Percentiles rank a stretch among this genome's conserved stretches.
Conservation (phyloP, 805 yeast genomes). For the Saccharomycopsis sp. region DNA sequence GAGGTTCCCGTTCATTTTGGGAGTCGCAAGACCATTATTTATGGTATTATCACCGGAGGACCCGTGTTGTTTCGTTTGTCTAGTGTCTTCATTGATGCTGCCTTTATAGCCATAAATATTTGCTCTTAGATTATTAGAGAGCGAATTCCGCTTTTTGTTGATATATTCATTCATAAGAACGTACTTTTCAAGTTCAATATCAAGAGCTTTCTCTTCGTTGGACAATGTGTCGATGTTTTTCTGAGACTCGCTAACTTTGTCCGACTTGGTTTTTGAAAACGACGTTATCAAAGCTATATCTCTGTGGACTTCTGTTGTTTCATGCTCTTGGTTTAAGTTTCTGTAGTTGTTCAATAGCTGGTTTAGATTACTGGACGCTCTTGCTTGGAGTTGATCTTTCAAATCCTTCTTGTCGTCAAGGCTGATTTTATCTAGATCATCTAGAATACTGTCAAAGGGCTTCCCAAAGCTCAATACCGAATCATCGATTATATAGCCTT, state of each 20-base stretch:
- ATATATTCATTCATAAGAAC: slow-evolving; percentile 8
- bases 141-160: background rate
- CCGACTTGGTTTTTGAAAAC: background rate
- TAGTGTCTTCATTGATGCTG: background rate
- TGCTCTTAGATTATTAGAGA: background rate
- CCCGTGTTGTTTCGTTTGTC: background rate
- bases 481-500: slow-evolving; percentile 13
- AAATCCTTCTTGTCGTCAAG: background rate
- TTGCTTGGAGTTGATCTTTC: slow-evolving; percentile 6
- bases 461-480: slow-evolving; percentile 17
- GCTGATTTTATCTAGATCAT: background rate
- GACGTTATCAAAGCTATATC: slow-evolving; percentile 3
- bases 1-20: background rate
- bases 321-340: background rate
- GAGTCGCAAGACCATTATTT: background rate
- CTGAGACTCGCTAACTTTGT: background rate
- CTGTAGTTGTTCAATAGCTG: background rate
- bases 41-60: background rate
- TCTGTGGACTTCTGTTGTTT: slow-evolving; percentile 6
- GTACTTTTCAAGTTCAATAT: slow-evolving; percentile 4
- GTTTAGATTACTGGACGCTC: slow-evolving; percentile 6
- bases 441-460: slow-evolving; percentile 4
- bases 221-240: background rate
- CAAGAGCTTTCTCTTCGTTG: background rate
- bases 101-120: no score